Base-by-base conservation (phyloP, 495 filamentous ascomycete species). In the Clavariopsis aquatica region DNA sequence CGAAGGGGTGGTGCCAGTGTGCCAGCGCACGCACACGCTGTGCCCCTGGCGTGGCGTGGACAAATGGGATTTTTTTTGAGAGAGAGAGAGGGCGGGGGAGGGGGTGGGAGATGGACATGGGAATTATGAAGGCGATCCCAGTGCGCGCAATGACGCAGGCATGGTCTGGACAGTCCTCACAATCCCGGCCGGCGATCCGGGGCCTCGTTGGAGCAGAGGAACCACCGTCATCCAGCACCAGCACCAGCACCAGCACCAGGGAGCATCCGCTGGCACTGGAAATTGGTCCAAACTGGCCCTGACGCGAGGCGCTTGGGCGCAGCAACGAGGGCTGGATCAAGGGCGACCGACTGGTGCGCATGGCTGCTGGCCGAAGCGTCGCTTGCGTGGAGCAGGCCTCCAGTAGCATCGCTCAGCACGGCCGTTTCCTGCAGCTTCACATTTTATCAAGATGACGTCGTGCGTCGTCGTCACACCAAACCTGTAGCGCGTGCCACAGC, bases 401-500 rank as follows among this genome's bases (percentile, higher is more conserved):
- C n/a, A n/a, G n/a, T 29, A 28, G 34, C 31, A 7, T 23, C 1
- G 53, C 26, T 12, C 17, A 22, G 20, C 17, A 36, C 26, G n/a
- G 17, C 28, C n/a, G 22, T 27, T 7, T 26, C 23, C 20, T 45
- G 41, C 49, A 1, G 49, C 43, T 45, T 28, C 4, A 19, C 19
- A 23, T 54, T 26, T 49, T 27, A 49, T 54, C 1, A 20, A 10
- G 4, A 62, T 62, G 59, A 62, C 59, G 59, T 62, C 45, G 57
- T 34, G 15, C 28, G 29, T 31, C 17, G 49, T 41, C n/a, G 9
- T 12, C 43, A 17, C 43, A 24, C 47, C 47, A 49, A 49, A 24
- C 47, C 47, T 49, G 47, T 22, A 49, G 45, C 20, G 26, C 55
- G 53, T 52, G 45, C 22, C 62, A 57, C 52, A 26, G 54, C 62